phyloP scores from a whole-genome alignment of 2,329 filamentous ascomycete species.

The Aspergillus piperis region DNA sequence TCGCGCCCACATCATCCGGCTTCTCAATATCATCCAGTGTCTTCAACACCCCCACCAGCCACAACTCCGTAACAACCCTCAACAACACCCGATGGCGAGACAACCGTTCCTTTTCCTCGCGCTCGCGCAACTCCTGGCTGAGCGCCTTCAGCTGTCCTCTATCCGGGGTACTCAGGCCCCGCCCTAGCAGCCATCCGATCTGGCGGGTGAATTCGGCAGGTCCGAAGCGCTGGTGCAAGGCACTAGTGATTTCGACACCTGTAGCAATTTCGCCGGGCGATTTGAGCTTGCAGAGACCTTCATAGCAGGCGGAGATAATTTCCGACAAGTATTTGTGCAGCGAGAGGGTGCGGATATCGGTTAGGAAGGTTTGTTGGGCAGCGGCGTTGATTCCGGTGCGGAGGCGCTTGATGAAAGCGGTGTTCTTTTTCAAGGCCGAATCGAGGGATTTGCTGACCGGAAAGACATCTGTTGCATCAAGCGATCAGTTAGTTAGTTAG shows the following conservation, averaged over 20 bases:
- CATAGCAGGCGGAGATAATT: conserved; percentile 93
- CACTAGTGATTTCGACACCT: conserved; percentile 88
- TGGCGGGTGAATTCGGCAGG: conserved; percentile 87
- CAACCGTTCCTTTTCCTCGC: conserved; percentile 92
- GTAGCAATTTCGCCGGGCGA: conserved; percentile 87
- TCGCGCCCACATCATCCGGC: conserved; percentile 60
- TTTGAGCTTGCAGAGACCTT: conserved; percentile 90
- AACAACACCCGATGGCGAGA: conserved; percentile 81
- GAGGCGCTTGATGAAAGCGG: conserved; percentile 93
- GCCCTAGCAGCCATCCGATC: conserved; percentile 87
- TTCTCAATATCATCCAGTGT: conserved; percentile 72
- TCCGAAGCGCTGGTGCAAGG: conserved; percentile 93
- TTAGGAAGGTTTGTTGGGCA: conserved; percentile 78
- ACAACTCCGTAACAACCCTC: conserved; percentile 89
- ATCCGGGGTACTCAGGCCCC: conserved; percentile 87
- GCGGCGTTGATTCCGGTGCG: conserved; percentile 83
- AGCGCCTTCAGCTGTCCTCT: conserved; percentile 79
- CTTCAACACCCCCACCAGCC: conserved; percentile 85
- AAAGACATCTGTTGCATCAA: conserved; percentile 66
- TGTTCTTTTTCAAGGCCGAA: conserved; percentile 96
- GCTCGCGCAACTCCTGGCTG: conserved; percentile 78
- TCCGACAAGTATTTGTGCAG: conserved; percentile 96
- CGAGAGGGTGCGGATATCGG: conserved; percentile 86
- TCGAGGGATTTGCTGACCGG: conserved; percentile 77
- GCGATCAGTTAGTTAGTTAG: conserved; percentile 21